Evolutionary conservation across 2,329 filamentous ascomycete species (phyloP).

Genomic region (Aureobasidium sp.): DNA sequence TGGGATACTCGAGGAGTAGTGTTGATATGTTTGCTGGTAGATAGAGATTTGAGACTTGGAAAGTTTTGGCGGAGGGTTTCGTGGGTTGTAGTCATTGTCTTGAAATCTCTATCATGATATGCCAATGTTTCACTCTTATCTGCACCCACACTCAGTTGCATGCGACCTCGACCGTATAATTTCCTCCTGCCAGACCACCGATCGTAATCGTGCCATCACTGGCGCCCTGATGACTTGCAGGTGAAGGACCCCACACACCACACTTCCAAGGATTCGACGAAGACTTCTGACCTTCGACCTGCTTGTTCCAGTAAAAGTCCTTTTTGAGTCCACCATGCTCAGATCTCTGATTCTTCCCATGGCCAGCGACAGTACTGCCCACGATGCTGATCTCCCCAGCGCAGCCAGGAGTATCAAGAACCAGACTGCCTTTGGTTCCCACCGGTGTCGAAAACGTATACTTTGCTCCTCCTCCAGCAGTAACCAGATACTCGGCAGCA

Average conservation of each 20-base stretch:
- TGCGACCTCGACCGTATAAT: not conserved
- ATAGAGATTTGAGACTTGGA: not conserved
- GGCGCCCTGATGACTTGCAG: no score
- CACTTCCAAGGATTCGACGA: not conserved
- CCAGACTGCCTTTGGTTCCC: slow-evolving; percentile 5
- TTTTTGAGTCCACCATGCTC: not conserved
- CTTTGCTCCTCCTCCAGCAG: not conserved
- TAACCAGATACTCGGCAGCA: slow-evolving; percentile 8
- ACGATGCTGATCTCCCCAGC: not conserved
- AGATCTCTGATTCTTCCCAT: not conserved
- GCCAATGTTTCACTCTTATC: not conserved
- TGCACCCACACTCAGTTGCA: not conserved
- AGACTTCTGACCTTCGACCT: not conserved
- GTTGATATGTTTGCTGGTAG: slow-evolving; percentile 25
- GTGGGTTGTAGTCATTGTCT: no score
- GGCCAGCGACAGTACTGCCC: not conserved
- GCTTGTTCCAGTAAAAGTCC: not conserved
- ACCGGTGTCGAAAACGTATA: slow-evolving; percentile 6
- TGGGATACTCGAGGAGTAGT: slow-evolving; percentile 25
- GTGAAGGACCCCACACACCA: not conserved
- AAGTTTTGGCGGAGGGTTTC: no score
- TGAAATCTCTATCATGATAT: not conserved
- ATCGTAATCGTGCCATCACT: not conserved
- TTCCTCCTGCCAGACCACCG: not conserved
- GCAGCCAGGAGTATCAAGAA: not conserved